Base-by-base conservation (phyloP, 371 early-diverging fungal species). In the Haplosporangium sp. region DNA sequence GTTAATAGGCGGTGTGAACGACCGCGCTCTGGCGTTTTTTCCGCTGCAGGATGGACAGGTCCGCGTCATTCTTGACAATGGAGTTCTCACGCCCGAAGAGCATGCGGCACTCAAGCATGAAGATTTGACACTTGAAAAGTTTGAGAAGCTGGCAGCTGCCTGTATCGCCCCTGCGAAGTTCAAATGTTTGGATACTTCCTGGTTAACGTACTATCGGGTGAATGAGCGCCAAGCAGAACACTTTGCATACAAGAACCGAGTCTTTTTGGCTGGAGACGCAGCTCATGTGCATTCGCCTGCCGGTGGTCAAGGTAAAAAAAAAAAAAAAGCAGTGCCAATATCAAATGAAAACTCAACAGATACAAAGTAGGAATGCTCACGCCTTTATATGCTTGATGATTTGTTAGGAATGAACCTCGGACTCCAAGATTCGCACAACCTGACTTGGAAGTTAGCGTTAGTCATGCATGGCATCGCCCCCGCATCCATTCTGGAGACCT, bases 181-280 rank as follows among this genome's bases (percentile, higher is more conserved):
- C 56, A 52, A 70, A 47, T 20, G 53, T n/a, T 20, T 50, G 13
- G 53, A 56, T 23, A 47, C 47, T 12, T 13, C 54, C 14, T 73
- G 76, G 71, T 36, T 80, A 21, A 81, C 62, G 14, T 59, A 60
- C 18, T 75, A 72, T 40, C 64, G 64, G 1, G 65, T 83, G 56
- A 76, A 69, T 45, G 81, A 81, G 46, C 53, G 80, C 18, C 60
- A 55, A 5, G 81, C 81, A 2, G 61, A 72, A 20, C 38, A 57
- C 12, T 64, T 60, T 29, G 10, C 63, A 8, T 43, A 74, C 42
- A 68, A 74, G 37, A 37, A 59, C 12, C 58, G 80, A 6, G 68
- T 84, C 37, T 72, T 83, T 46, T 54, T 85, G 43, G 80, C 74
- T 20, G 86, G 84, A 0, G 86, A 84, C 66, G 84, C 86, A 0